Evolutionary conservation across 2,329 filamentous ascomycete genomes (phyloP).

Genomic region (Monosporascus sp.): DNA sequence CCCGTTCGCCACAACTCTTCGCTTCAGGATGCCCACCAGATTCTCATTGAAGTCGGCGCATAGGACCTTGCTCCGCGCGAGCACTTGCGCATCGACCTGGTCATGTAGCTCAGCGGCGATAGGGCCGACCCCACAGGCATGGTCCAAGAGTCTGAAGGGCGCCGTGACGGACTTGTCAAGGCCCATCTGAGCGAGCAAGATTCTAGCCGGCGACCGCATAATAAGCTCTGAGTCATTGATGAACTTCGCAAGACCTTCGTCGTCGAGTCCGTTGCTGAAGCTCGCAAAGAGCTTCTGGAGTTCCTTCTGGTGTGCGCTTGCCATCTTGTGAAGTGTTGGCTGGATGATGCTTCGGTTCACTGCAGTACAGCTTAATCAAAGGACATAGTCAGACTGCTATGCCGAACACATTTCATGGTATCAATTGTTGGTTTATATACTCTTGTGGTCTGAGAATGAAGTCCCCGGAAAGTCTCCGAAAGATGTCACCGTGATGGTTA

Average conservation of each 20-base stretch:
- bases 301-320: slow-evolving; percentile 10
- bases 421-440: slow-evolving; percentile 1
- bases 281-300: slow-evolving; percentile 16
- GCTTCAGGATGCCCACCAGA: slow-evolving; percentile 36
- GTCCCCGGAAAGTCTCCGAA: slow-evolving; percentile 14
- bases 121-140: slow-evolving; percentile 48
- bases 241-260: slow-evolving; percentile 13
- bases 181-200: slow-evolving; percentile 27
- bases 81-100: slow-evolving; percentile 30
- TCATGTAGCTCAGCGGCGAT: slow-evolving; percentile 40
- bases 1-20: slow-evolving; percentile 32
- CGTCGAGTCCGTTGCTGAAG: slow-evolving; percentile 1
- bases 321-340: slow-evolving; percentile 6
- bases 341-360: background rate
- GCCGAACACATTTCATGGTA: background rate
- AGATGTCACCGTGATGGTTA: background rate
- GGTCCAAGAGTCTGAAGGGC: slow-evolving; percentile 42
- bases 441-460: background rate
- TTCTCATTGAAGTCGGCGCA: slow-evolving; percentile 42
- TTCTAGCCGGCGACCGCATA: slow-evolving; percentile 14
- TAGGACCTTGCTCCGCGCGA: slow-evolving; percentile 40
- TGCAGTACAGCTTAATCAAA: background rate
- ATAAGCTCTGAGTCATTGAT: slow-evolving; percentile 15
- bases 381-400: background rate
- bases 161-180: slow-evolving; percentile 16